Evolutionary conservation across 2,329 filamentous ascomycete species (phyloP).

Genomic region (Trichophyton benhamiae): DNA sequence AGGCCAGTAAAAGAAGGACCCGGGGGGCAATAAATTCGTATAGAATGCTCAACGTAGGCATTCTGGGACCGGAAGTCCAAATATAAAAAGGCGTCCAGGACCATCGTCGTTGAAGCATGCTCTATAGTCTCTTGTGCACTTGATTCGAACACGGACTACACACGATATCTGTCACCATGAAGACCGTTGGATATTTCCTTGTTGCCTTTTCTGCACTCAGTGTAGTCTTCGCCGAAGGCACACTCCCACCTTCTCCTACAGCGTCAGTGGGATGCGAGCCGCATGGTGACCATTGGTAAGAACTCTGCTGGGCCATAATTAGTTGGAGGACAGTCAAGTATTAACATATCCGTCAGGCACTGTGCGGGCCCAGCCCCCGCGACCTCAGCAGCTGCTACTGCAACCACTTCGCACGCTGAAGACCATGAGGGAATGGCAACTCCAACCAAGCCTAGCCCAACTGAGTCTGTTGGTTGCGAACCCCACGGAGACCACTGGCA

Average conservation of each 20-base stretch:
- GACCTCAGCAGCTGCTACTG: background rate
- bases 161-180: background rate
- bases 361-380: slow-evolving; percentile 18
- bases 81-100: background rate
- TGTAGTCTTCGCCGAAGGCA: slow-evolving; percentile 11
- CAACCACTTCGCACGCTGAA: background rate
- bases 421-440: background rate
- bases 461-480: slow-evolving; percentile 14
- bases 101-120: background rate
- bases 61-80: background rate
- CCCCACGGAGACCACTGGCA: slow-evolving; percentile 17
- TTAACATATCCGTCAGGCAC: slow-evolving; percentile 16
- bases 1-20: background rate
- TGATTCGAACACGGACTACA: background rate
- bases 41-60: background rate
- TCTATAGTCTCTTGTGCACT: background rate
- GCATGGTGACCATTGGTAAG: slow-evolving; percentile 15
- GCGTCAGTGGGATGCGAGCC: slow-evolving; percentile 16
- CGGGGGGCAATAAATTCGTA: background rate
- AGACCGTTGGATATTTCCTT: background rate
- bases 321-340: background rate
- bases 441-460: slow-evolving; percentile 12
- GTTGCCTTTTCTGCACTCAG: slow-evolving; percentile 6
- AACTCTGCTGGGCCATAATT: background rate
- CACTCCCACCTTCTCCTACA: slow-evolving; percentile 23